Evolutionary conservation across 352 stramenopile genomes (phyloP), one percentile per base, ranked within the genome.

Genomic region (Phytopythium cucurbitacearum): DNA sequence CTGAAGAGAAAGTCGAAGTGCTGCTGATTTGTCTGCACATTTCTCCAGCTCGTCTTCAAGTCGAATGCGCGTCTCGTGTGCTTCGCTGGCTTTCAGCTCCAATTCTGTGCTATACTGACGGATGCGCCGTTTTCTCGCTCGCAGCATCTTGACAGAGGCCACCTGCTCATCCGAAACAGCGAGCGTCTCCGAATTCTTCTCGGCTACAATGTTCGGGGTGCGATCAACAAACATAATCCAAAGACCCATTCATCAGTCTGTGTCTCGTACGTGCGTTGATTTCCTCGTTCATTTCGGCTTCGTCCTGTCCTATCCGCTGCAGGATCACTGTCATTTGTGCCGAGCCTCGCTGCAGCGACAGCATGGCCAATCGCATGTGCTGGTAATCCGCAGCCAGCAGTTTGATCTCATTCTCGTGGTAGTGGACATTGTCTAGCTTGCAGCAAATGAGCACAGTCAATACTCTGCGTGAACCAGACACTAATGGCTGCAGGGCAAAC

Each of bases 101-200:
- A 80, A 55, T 40, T 85, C 60, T n/a, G 28, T 36, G 35, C 66
- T 64, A n/a, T 76, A 67, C n/a, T 81, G 56, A 15, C 71, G 28
- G 9, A 82, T 71, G 43, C 74, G 67, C 56, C 54, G 56, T 50
- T 67, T 66, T 48, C 87, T 85, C 9, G 59, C 64, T 52, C 60
- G 59, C 13, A 85, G 52, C 41, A 84, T 80, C 36, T 77, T 66
- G 12, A 72, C 56, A 34, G 69, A 59, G 13, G 60, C 28, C n/a
- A 53, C 51, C 28, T 65, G 54, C 34, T 56, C 40, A 34, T 66
- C 64, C 9, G 68, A 47, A 6, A 65, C 43, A 38, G 43, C 41
- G 5, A 62, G 56, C 40, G 69, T 53, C 21, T 57, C 28, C 5
- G 21, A 78, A 51, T 10, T 65, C 15, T 0, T 32, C 16, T 39